These are phyloP conservation scores for Somion occarium DNA, from an alignment of 1,284 basidiomycete species.

Conservation along the genomic window DNA sequence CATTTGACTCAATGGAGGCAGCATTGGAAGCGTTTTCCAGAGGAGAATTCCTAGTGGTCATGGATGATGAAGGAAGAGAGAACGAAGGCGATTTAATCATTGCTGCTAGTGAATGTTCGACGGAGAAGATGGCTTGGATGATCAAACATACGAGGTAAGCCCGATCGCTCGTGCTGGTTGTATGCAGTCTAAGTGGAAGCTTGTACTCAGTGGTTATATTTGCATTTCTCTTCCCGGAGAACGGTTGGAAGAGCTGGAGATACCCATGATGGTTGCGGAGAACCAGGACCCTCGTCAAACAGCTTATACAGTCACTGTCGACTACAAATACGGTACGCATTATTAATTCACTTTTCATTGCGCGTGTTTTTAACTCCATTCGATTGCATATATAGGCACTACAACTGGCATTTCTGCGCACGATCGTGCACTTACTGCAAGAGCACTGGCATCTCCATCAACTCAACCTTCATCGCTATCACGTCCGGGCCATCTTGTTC, in stretches of 20 bases:
- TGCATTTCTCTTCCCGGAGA: conserved; percentile 82
- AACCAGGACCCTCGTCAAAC: conserved; percentile 93
- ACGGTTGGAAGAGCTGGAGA: conserved; percentile 75
- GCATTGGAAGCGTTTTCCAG: conserved; percentile 74
- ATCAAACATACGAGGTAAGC: conserved; percentile 90
- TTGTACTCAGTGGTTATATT: conserved; percentile 77
- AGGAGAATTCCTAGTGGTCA: conserved; percentile 92
- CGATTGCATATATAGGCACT: conserved; percentile 55
- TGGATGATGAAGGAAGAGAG: conserved; percentile 92
- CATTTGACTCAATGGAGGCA: conserved; percentile 73
- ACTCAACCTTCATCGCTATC: conserved; percentile 75
- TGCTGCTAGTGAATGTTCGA: conserved; percentile 77
- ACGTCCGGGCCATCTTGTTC: conserved; percentile 94
- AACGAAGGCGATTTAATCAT: conserved; percentile 95
- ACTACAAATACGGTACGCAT: conserved; percentile 78
- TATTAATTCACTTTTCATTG: background rate
- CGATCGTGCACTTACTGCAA: conserved; percentile 86
- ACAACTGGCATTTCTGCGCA: conserved; percentile 97
- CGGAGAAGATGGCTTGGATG: conserved; percentile 99
- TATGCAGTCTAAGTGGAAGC: background rate
- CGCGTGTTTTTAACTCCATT: too few species aligned
- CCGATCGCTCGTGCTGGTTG: conserved; percentile 1
- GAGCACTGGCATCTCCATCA: conserved; percentile 68
- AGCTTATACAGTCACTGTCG: conserved; percentile 96
- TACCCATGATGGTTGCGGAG: conserved; percentile 91